A percentile compares a stretch with the other conserved stretches of the same genome.
These are phyloP conservation scores for Hippophae tibetana DNA, from an alignment of 306 rosid genomes.

Conservation along the genomic window DNA sequence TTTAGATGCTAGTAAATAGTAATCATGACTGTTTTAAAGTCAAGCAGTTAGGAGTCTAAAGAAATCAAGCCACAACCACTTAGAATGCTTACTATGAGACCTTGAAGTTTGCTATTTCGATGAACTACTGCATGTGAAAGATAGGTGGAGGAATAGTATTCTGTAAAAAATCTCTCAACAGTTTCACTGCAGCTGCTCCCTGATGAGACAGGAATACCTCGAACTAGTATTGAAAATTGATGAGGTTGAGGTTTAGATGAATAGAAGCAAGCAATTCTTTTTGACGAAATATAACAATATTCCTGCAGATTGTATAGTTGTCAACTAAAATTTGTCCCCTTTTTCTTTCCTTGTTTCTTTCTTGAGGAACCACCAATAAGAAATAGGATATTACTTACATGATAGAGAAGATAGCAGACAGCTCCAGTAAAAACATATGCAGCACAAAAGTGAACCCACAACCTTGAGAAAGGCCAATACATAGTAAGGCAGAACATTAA, in stretches of 20 bases:
- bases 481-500: too few relatives aligned
- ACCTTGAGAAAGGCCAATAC: constrained; percentile 43
- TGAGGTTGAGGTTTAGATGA: constrained; percentile 57
- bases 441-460: constrained; percentile 78
- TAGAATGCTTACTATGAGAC: constrained; percentile 51
- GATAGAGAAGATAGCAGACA: constrained; percentile 79
- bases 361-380: not conserved
- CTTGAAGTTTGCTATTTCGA: constrained; percentile 43
- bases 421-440: constrained; percentile 67
- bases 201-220: constrained; percentile 56
- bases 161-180: constrained; percentile 60
- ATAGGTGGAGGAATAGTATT: constrained; percentile 67
- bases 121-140: constrained; percentile 57
- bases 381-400: constrained; percentile 43
- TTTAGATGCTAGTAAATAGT: too few relatives aligned
- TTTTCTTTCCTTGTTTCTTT: too few relatives aligned
- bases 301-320: constrained; percentile 34
- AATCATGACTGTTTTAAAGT: too few relatives aligned
- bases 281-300: constrained; percentile 47
- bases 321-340: too few relatives aligned
- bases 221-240: constrained; percentile 53
- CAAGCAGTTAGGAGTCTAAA: too few relatives aligned
- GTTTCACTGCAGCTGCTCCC: constrained; percentile 54
- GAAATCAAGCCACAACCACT: not conserved
- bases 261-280: constrained; percentile 44